Evolutionary conservation across 768 basidiomycete genomes (phyloP).

Genomic region (Termitomyces sp.): DNA sequence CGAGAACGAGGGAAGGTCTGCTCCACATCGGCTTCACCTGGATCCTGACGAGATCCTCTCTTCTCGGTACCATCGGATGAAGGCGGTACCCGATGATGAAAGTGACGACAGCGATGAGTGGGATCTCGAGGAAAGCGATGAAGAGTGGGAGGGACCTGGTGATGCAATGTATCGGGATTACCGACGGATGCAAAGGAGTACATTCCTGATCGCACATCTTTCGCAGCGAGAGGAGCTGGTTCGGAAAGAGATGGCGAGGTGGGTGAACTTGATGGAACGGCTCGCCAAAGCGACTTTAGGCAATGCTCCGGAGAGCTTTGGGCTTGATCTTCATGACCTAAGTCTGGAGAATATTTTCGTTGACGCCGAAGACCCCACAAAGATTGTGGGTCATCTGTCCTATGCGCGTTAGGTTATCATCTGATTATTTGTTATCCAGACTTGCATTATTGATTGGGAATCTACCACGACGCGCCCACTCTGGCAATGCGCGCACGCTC

Average conservation of each 20-base stretch:
- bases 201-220: conserved; percentile 72
- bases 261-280: conserved; percentile 62
- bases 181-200: conserved; percentile 71
- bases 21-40: conserved; percentile 72
- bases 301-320: conserved; percentile 50
- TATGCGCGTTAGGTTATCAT: not conserved
- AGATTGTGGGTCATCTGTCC: conserved; percentile 51
- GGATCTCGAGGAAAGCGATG: conserved; percentile 75
- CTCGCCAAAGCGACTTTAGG: conserved; percentile 28
- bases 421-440: conserved; percentile 36
- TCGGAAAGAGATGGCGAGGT: conserved; percentile 64
- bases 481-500: conserved; percentile 81
- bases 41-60: conserved; percentile 73
- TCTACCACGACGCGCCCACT: conserved; percentile 84
- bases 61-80: conserved; percentile 63
- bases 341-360: conserved; percentile 85
- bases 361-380: conserved; percentile 57
- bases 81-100: conserved; percentile 64
- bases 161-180: conserved; percentile 81
- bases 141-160: conserved; percentile 73
- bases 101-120: conserved; percentile 77
- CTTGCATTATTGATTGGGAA: conserved; percentile 88
- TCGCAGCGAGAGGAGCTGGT: conserved; percentile 57
- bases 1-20: conserved; percentile 73
- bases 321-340: conserved; percentile 80